Evolutionary conservation across 331 rosid species (phyloP).

Genomic region (Spiraea crenata): DNA sequence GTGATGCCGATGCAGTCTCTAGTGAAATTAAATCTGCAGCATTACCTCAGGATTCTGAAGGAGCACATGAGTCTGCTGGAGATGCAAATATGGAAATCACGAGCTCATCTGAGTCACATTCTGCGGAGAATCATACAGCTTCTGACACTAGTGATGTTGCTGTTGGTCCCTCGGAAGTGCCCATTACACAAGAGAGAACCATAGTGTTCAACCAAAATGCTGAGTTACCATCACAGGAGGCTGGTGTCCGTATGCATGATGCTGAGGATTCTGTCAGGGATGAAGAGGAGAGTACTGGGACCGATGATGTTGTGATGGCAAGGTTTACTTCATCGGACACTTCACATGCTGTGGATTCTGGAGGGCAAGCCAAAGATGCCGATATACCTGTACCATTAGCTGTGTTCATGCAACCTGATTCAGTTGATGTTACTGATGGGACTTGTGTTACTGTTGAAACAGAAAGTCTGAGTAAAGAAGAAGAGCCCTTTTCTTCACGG

Average conservation of each 20-base stretch:
- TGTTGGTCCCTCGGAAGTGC: constrained; percentile 29
- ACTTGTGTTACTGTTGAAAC: constrained; percentile 22
- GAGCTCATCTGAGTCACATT: too few relatives aligned
- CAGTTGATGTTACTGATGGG: constrained; percentile 32
- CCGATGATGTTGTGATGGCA: constrained; percentile 29
- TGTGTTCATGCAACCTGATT: constrained; percentile 21
- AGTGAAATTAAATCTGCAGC: constrained; percentile 27
- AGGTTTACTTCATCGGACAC: constrained; percentile 25
- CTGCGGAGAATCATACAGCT: constrained; percentile 31
- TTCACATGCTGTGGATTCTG: constrained; percentile 35
- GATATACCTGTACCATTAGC: constrained; percentile 29
- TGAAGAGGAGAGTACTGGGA: constrained; percentile 30
- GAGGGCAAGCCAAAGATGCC: constrained; percentile 32
- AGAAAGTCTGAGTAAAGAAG: constrained; percentile 32
- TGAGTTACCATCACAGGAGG: constrained; percentile 32
- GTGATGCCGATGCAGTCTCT: constrained; percentile 51
- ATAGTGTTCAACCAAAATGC: too few relatives aligned
- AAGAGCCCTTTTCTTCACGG: constrained; percentile 8
- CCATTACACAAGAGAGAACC: constrained; percentile 22
- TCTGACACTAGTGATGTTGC: constrained; percentile 31
- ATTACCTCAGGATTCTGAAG: constrained; percentile 40
- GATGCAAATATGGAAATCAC: constrained; percentile 30
- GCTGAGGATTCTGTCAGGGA: constrained; percentile 28
- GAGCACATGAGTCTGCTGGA: constrained; percentile 35
- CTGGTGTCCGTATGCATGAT: constrained; percentile 36